Evolutionary conservation across 129 eudicot species (phyloP).

Genomic region (Pseudognaphalium luteoalbum): DNA sequence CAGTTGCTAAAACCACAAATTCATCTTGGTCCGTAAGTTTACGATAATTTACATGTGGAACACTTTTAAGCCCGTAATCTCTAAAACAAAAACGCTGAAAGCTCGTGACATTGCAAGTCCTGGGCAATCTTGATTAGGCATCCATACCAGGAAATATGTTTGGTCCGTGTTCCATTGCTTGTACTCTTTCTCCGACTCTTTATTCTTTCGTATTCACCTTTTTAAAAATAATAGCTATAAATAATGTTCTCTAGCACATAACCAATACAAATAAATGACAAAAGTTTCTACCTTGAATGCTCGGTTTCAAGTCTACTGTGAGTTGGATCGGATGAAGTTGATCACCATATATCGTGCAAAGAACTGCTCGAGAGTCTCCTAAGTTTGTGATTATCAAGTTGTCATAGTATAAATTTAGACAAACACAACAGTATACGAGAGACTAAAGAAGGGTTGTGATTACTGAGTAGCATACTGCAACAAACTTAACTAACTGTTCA

Average conservation of each 20-base stretch:
- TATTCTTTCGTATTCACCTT: conserved; percentile 61
- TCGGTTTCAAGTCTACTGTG: conserved; percentile 79
- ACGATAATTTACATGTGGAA: conserved; percentile 53
- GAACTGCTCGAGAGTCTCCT: conserved; percentile 78
- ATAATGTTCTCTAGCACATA: not conserved
- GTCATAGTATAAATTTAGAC: conserved; percentile 33
- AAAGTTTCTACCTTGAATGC: conserved; percentile 43
- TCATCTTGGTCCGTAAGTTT: conserved; percentile 66
- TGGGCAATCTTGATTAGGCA: conserved; percentile 80
- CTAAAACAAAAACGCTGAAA: conserved; percentile 78
- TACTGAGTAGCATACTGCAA: not conserved
- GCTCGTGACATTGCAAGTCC: conserved; percentile 92
- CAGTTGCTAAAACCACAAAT: conserved; percentile 75
- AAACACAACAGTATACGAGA: not conserved
- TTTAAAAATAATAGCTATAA: not conserved
- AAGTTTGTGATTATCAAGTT: conserved; percentile 63
- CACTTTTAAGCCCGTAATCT: conserved; percentile 67
- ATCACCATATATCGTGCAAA: conserved; percentile 55
- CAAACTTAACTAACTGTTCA: no score
- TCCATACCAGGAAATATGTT: conserved; percentile 63
- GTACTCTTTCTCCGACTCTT: conserved; percentile 55
- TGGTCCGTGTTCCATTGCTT: conserved; percentile 71
- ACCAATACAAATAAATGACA: not conserved
- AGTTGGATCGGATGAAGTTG: conserved; percentile 58
- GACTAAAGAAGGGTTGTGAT: not conserved